A percentile compares a stretch with the other conserved stretches of the same genome.
These are phyloP conservation scores for Geranomyces michiganensis DNA, from an alignment of 192 early-diverging fungal species.

Conservation along the genomic window DNA sequence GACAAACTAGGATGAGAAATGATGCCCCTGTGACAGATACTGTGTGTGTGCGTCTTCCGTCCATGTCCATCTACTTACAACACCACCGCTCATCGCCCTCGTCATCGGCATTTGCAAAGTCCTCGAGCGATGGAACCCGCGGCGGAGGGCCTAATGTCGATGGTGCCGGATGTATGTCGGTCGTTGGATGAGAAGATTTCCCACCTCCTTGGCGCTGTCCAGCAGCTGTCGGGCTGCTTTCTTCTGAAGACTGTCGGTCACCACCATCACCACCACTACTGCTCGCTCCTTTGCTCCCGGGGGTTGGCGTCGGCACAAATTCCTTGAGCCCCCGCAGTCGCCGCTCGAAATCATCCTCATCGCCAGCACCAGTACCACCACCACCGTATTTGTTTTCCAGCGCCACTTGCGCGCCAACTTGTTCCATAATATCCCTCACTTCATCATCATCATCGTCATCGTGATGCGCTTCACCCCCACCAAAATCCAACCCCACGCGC, in stretches of 20 bases:
- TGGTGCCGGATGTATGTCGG: too few species aligned
- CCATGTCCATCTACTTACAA: too few species aligned
- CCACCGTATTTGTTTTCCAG: conserved; percentile 33
- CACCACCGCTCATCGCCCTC: conserved; percentile 22
- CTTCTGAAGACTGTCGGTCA: too few species aligned
- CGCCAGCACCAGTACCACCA: not conserved
- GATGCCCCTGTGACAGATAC: not conserved
- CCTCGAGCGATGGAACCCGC: conserved; percentile 11
- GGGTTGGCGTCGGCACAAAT: conserved; percentile 3
- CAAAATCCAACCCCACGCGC: not conserved
- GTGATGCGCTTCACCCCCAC: too few species aligned
- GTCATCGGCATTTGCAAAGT: conserved; percentile 1
- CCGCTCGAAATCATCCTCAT: conserved; percentile 18
- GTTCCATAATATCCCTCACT: conserved; percentile 22
- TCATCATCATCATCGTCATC: conserved; percentile 19
- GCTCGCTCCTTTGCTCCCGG: not conserved
- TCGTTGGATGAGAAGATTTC: too few species aligned
- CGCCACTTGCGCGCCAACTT: conserved; percentile 30
- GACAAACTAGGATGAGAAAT: not conserved
- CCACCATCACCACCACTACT: not conserved
- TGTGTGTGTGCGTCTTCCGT: too few species aligned
- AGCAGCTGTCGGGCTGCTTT: too few species aligned
- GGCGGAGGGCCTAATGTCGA: conserved; percentile 21
- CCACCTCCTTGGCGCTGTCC: too few species aligned
- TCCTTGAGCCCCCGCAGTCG: conserved; percentile 22